Evolutionary conservation across 306 rosid species (phyloP), one percentile per base, ranked within the genome.

Genomic region (Cicer cuneatum): DNA sequence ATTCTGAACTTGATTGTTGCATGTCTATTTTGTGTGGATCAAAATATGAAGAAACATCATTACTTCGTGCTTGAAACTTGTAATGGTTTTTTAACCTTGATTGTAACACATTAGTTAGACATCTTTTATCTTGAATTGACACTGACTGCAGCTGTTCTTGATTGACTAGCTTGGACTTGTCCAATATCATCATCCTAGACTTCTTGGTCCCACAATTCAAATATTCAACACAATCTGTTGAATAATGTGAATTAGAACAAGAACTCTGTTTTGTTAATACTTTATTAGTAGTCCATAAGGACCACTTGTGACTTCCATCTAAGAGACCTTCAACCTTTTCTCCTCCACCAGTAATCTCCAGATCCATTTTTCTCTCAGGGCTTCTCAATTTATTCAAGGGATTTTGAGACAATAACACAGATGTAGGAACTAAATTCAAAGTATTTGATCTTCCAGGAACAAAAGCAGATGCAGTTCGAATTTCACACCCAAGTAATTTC

Each of bases 401-500:
- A 60, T 78, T 56, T 11, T 75, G 81, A 74, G 75, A 74, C 18
- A 10, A 63, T 7, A 39, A 14, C 35, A 71, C 2, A 58, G 71
- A 57, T 7, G 73, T 6, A 77, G 63, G 41, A 47, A 39, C 67
- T 64, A 73, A 5, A 38, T 45, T 77, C 38, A 1, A 46, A 67
- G 54, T 53, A 24, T 65, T 57, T 53, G 72, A 45, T 69, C n/a
- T 59, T 59, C 43, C 15, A 8, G 72, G 59, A 79, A 29, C 14
- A 37, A 19, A 13, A 40, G 48, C 11, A 21, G 82, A 57, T 46
- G 78, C 67, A 47, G 74, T 75, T 41, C 51, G 82, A 56, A 70
- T 70, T 46, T 73, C 81, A 72, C 75, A 74, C 52, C 80, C 88
- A 52, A 73, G 83, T 74, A 84, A 40, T 69, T 84, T 88, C 80